Conservation (phyloP, 805 yeast species). For the Kodamaea laetipori region DNA sequence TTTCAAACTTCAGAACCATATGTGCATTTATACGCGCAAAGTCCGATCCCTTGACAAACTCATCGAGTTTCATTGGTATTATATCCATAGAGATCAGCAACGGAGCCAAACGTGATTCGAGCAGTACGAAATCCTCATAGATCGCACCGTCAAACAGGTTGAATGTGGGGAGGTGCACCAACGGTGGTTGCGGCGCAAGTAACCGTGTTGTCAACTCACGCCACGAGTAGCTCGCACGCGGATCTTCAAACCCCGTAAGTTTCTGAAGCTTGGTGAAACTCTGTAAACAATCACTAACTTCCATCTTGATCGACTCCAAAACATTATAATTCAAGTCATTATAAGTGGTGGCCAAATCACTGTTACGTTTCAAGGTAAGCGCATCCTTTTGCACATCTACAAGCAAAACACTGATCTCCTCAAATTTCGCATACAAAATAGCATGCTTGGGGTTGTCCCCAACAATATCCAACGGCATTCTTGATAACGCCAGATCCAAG, state of each 20-base stretch:
- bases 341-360: constrained; percentile 31
- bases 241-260: constrained; percentile 20
- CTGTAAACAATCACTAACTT: constrained; percentile 28
- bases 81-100: constrained; percentile 53
- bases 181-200: constrained; percentile 18
- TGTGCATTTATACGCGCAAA: constrained; percentile 12
- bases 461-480: constrained; percentile 17
- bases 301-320: constrained; percentile 25
- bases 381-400: constrained; percentile 27
- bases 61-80: constrained; percentile 52
- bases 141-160: constrained; percentile 32
- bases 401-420: constrained; percentile 27
- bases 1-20: constrained; percentile 11
- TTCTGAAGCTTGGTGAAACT: constrained; percentile 19
- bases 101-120: constrained; percentile 50
- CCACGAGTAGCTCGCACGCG: constrained; percentile 21
- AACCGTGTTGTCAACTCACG: constrained; percentile 17
- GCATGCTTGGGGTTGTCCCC: constrained; percentile 7
- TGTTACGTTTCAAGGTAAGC: constrained; percentile 23
- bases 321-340: constrained; percentile 30
- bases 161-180: constrained; percentile 32
- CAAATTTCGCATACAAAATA: constrained; percentile 27
- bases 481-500: constrained; percentile 29
- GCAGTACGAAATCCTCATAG: constrained; percentile 42
- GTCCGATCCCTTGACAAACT: constrained; percentile 33